These are phyloP conservation scores for Solanum hybrid DNA, from an alignment of 305 asterid genomes.

Conservation along the genomic window DNA sequence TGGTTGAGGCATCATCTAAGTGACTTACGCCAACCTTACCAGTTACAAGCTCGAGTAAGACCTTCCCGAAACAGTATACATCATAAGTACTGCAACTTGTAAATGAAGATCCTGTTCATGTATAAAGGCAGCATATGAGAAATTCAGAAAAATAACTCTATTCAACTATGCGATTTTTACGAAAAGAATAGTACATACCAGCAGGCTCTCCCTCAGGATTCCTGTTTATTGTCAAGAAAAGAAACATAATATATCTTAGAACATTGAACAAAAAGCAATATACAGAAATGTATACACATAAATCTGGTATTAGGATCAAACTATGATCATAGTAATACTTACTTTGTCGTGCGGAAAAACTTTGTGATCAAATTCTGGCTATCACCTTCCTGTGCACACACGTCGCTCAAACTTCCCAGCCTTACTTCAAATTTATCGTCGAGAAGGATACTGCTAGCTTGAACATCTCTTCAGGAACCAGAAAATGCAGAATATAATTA, in stretches of 20 bases:
- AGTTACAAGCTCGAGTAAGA: slow-evolving; percentile 63
- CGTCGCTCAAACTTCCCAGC: slow-evolving; percentile 67
- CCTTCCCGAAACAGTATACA: slow-evolving; percentile 63
- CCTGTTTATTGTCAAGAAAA: slow-evolving; percentile 38
- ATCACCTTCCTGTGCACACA: slow-evolving; percentile 31
- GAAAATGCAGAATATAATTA: slow-evolving; percentile 7
- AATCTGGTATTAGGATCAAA: background rate
- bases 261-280: background rate
- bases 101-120: slow-evolving; percentile 33
- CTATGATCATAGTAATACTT: slow-evolving; percentile 11
- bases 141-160: background rate
- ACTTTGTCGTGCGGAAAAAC: slow-evolving; percentile 47
- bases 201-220: slow-evolving; percentile 32
- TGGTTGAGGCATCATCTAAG: slow-evolving; percentile 25
- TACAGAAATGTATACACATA: background rate
- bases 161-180: background rate
- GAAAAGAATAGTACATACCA: slow-evolving; percentile 27
- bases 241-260: background rate
- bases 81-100: slow-evolving; percentile 37
- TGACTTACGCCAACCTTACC: slow-evolving; percentile 47
- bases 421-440: slow-evolving; percentile 77
- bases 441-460: slow-evolving; percentile 81
- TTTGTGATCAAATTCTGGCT: slow-evolving; percentile 31
- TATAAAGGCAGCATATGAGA: background rate
- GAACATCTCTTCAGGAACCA: slow-evolving; percentile 50